Percentiles rank a stretch among this genome's conserved stretches.
These are phyloP conservation scores for Cinnamomum chago DNA, from an alignment of 164 flowering plant genomes.

Conservation along the genomic window DNA sequence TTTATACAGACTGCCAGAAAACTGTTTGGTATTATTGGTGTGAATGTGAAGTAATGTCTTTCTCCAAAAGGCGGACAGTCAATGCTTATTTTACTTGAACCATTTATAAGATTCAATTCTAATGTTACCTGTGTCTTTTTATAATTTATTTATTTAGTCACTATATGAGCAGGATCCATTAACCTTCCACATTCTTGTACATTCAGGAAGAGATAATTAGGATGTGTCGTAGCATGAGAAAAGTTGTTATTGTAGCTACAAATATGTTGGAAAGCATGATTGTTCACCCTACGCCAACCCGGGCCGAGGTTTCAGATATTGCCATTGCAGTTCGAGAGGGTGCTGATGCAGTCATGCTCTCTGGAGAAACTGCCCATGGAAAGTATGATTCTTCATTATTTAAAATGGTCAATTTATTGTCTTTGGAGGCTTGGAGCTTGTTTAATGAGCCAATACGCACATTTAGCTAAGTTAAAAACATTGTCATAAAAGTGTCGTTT, in stretches of 20 bases:
- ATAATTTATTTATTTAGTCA: neutral
- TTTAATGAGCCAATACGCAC: neutral
- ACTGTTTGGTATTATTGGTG: neutral
- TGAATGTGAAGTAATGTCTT: neutral
- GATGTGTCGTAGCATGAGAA: conserved; percentile 80
- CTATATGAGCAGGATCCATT: neutral
- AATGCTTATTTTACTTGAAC: neutral
- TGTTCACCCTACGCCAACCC: conserved; percentile 89
- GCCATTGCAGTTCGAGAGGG: conserved; percentile 92
- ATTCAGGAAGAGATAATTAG: conserved; percentile 81
- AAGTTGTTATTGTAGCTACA: conserved; percentile 90
- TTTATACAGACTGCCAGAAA: neutral
- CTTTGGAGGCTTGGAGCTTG: neutral
- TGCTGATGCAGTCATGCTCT: conserved; percentile 93
- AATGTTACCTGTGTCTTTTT: too few species aligned
- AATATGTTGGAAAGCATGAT: conserved; percentile 96
- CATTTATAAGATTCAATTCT: neutral
- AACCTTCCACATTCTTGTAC: neutral
- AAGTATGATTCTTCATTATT: conserved; percentile 47
- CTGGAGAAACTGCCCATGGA: conserved; percentile 96
- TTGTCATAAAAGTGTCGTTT: too few species aligned
- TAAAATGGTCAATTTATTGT: neutral
- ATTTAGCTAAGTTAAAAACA: too few species aligned
- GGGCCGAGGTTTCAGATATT: conserved; percentile 93
- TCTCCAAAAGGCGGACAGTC: neutral